Evolutionary conservation across 2,329 filamentous ascomycete species (phyloP).

Genomic region (Penicillium sp.): DNA sequence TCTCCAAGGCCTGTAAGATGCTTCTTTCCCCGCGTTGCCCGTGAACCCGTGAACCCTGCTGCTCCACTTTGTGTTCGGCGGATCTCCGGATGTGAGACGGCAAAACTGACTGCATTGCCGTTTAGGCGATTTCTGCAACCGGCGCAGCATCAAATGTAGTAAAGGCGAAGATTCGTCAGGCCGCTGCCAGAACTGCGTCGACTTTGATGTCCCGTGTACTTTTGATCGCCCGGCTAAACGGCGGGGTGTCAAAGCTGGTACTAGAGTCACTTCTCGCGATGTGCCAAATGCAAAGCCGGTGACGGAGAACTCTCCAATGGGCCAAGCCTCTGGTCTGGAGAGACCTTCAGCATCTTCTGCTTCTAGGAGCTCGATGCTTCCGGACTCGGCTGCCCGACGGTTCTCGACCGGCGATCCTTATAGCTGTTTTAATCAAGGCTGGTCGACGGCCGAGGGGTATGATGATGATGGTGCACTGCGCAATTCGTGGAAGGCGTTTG

Average conservation of each 20-base stretch:
- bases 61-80: constrained; percentile 11
- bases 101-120: constrained; percentile 7
- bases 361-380: constrained; percentile 16
- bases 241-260: constrained; percentile 30
- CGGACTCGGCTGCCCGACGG: constrained; percentile 11
- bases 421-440: constrained; percentile 16
- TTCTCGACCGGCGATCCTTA: constrained; percentile 19
- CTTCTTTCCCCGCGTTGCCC: not conserved
- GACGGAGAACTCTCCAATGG: constrained; percentile 1
- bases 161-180: constrained; percentile 33
- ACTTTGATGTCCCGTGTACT: constrained; percentile 50
- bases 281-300: constrained; percentile 2
- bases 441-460: constrained; percentile 16
- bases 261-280: constrained; percentile 9
- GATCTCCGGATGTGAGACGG: constrained; percentile 2
- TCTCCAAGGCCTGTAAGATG: constrained; percentile 26
- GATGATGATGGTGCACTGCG: constrained; percentile 23
- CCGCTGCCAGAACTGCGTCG: constrained; percentile 49
- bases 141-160: constrained; percentile 46
- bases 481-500: constrained; percentile 42
- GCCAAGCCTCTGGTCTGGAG: constrained; percentile 4
- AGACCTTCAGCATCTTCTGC: constrained; percentile 15
- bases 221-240: constrained; percentile 46
- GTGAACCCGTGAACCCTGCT: not conserved
- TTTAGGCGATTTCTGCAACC: constrained; percentile 49